Base-by-base conservation (phyloP, 495 filamentous ascomycete species). In the Platismatia glauca region DNA sequence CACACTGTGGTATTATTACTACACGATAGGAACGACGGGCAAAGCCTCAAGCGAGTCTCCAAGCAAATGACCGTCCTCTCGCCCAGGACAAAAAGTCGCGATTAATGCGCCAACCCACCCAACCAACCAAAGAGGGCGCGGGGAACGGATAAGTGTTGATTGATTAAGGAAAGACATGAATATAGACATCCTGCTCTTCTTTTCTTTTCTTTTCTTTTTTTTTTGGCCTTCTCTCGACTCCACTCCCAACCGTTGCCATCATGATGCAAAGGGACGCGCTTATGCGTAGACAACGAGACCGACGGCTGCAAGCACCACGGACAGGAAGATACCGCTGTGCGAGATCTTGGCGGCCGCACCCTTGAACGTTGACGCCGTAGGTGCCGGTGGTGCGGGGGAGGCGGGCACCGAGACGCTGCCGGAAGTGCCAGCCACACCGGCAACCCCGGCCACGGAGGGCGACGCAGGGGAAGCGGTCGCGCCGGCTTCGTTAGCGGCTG, bases 401-500 rank as follows among this genome's bases (percentile, higher is more conserved):
- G 69, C 60, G 38, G 72, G 41, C 18, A 44, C 41, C 18, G 16
- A n/a, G 41, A 1, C 48, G 48, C 48, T 52, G 18, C 50, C 50
- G 11, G 50, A 53, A 5, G 50, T 27, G 31, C 29, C 38, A 37
- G 61, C 53, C 5, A 39, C 34, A 41, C 38, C 44, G 12, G 64
- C 77, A 59, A 71, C 73, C 58, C 64, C 71, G 18, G 69, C 60
- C 39, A 73, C 67, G 5, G 76, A 68, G n/a, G 73, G 74, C 53
- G 64, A 55, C 27, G 48, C 41, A 15, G 58, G 56, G 7, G 55
- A n/a, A 3, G 48, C 33, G 13, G 65, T 69, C 15, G 61, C 48
- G 34, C 58, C 59, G 34, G 68, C 77, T 59, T 72, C 72, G 56
- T 64, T 71, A 20, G 71, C 65, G 20, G 76, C 67, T 15, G 77